Base-by-base conservation (phyloP, 192 early-diverging fungal genomes). In the Funneliformis geosporum region DNA sequence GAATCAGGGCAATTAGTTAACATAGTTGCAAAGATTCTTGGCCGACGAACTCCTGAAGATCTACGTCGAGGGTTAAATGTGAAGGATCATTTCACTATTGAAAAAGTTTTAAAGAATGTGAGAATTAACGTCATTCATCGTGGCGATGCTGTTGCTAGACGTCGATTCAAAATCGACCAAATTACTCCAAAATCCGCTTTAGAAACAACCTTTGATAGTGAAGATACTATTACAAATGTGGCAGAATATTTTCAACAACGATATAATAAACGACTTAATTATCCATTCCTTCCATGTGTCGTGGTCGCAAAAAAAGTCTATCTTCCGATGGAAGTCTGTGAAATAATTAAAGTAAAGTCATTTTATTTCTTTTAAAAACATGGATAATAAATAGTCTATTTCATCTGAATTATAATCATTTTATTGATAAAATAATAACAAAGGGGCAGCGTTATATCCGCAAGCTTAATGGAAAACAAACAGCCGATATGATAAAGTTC, bases 251-350 rank as follows among this genome's bases (percentile, higher is more conserved):
- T 97, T 75, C 69, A 84, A 62, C 80, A 86, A 55, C 90, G 90
- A 21, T 97, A 97, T 83, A 90, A 91, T 83, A 87, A 86, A 59
- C 83, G 80, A 5, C 85, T 99, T 40, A 78, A 81, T 61, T 98
- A 91, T 78, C 91, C 96, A 7, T 90, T 92, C 75, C 83, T 98
- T 75, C 97, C 96, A 3, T 93, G 92, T 43, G 88, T 95, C n/a
- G 91, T 94, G 18, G 93, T 95, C 38, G 84, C 87, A 28, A 89
- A 89, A 66, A 89, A 90, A 72, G 79, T 87, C 28, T 89, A 90
- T 71, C 83, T 98, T 60, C 97, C 97, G 46, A 92, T 99, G 86
- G 97, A 99, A 86, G 87, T 97, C 43, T 97, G 96, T 86, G 88
- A 89, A 38, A 88, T 99, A 47, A 84, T 92, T 74, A 72, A 82